These are phyloP conservation scores for Daphne laureola DNA, from an alignment of 441 rosid species.

Conservation along the genomic window DNA sequence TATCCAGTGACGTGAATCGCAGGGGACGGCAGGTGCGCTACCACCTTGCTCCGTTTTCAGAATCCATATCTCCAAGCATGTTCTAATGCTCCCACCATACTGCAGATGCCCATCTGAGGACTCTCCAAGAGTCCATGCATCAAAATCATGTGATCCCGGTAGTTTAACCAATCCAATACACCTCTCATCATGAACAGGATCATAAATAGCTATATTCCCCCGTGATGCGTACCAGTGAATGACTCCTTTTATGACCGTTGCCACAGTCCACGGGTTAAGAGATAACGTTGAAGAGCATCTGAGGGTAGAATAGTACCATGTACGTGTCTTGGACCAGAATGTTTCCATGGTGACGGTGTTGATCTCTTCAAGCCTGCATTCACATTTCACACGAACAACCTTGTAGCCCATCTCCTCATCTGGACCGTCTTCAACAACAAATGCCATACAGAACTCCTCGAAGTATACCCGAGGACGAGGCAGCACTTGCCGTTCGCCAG, in stretches of 20 bases:
- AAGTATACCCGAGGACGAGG: constrained; percentile 49
- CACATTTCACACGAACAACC: constrained; percentile 50
- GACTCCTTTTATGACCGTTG: constrained; percentile 33
- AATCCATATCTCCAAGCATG: constrained; percentile 47
- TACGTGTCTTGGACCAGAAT: constrained; percentile 34
- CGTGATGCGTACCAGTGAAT: constrained; percentile 45
- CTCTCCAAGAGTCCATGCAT: constrained; percentile 47
- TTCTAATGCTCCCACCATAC: constrained; percentile 43
- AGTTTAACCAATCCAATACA: constrained; percentile 29
- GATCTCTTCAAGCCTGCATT: constrained; percentile 17
- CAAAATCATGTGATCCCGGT: constrained; percentile 38
- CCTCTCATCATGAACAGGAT: constrained; percentile 31
- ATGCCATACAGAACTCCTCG: constrained; percentile 44
- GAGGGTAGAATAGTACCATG: constrained; percentile 48
- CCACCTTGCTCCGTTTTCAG: constrained; percentile 24
- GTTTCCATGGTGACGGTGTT: constrained; percentile 39
- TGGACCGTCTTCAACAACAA: constrained; percentile 36
- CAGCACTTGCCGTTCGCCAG: constrained; percentile 26
- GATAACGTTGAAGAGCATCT: constrained; percentile 32
- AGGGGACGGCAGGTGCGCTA: constrained; percentile 8
- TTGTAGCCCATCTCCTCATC: constrained; percentile 29
- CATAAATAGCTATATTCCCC: constrained; percentile 39
- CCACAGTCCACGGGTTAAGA: constrained; percentile 39
- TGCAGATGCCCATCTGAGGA: constrained; percentile 42
- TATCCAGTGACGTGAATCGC: constrained; percentile 22